Conservation (phyloP, 176 grass and related monocot genomes). For the Oryza longistaminata region DNA sequence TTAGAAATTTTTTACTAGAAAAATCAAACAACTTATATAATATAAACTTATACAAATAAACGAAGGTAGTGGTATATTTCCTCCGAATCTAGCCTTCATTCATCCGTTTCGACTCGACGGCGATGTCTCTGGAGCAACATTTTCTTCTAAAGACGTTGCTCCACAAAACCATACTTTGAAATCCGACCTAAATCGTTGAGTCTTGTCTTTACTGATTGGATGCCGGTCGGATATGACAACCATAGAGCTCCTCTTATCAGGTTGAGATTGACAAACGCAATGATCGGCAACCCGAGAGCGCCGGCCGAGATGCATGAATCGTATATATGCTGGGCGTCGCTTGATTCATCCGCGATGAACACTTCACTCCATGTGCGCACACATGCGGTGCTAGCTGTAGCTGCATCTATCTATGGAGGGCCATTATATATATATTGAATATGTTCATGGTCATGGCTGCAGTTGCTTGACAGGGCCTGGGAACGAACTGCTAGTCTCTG, state of each 20-base stretch:
- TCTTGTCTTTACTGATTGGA: not conserved
- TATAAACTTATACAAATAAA: no score
- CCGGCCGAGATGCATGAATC: not conserved
- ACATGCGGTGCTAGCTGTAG: not conserved
- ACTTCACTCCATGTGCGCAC: not conserved
- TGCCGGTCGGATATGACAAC: not conserved
- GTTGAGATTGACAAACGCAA: not conserved
- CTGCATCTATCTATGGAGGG: not conserved
- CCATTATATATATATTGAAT: not conserved
- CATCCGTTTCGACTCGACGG: no score
- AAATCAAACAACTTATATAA: no score
- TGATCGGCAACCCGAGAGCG: not conserved
- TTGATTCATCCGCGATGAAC: slow-evolving; percentile 2
- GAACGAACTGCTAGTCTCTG: slow-evolving; percentile 4
- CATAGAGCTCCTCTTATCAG: not conserved
- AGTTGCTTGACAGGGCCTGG: slow-evolving; percentile 16
- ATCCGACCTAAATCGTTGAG: not conserved
- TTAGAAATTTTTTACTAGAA: no score
- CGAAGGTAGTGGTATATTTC: no score
- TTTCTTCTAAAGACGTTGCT: not conserved
- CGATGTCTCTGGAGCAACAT: no score
- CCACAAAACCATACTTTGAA: not conserved
- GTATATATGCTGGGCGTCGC: not conserved
- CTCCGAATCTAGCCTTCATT: no score
- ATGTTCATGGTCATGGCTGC: not conserved